A percentile compares a stretch with the other conserved stretches of the same genome.
Evolutionary conservation across 2,329 filamentous ascomycete species (phyloP).

Genomic region (Fusarium neocosmosporiellum): DNA sequence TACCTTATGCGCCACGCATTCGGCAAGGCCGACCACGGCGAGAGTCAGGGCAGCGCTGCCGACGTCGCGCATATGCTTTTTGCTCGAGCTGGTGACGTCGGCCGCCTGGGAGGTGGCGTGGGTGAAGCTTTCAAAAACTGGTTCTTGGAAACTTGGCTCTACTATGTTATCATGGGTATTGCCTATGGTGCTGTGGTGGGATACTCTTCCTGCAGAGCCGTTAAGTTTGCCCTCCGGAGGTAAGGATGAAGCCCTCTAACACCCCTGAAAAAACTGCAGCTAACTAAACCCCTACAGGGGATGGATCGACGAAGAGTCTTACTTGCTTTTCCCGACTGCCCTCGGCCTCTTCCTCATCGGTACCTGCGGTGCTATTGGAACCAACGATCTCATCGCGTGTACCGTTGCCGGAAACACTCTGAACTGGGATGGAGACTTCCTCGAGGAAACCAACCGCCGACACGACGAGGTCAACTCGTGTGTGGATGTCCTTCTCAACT

Average conservation of each 20-base stretch:
- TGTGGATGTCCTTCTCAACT: slow-evolving; percentile 69
- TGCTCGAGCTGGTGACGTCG: slow-evolving; percentile 52
- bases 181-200: slow-evolving; percentile 65
- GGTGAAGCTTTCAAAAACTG: slow-evolving; percentile 65
- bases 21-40: slow-evolving; percentile 37
- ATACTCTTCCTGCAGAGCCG: slow-evolving; percentile 56
- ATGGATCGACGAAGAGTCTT: slow-evolving; percentile 68
- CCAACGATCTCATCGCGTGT: slow-evolving; percentile 70
- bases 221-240: slow-evolving; percentile 56
- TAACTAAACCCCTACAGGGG: slow-evolving; percentile 46
- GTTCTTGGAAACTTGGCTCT: slow-evolving; percentile 70
- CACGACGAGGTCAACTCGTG: slow-evolving; percentile 71
- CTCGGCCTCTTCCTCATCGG: slow-evolving; percentile 68
- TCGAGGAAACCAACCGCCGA: slow-evolving; percentile 64
- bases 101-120: slow-evolving; percentile 63
- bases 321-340: slow-evolving; percentile 63
- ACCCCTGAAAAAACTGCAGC: background rate
- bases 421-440: slow-evolving; percentile 72
- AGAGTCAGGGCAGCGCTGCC: background rate
- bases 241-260: slow-evolving; percentile 15
- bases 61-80: slow-evolving; percentile 19
- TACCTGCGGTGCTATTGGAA: slow-evolving; percentile 66
- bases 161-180: slow-evolving; percentile 65
- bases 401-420: slow-evolving; percentile 69
- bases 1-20: slow-evolving; percentile 67